Evolutionary conservation across 257 asterid genomes (phyloP).

Genomic region (Paraleonurus japonicus): DNA sequence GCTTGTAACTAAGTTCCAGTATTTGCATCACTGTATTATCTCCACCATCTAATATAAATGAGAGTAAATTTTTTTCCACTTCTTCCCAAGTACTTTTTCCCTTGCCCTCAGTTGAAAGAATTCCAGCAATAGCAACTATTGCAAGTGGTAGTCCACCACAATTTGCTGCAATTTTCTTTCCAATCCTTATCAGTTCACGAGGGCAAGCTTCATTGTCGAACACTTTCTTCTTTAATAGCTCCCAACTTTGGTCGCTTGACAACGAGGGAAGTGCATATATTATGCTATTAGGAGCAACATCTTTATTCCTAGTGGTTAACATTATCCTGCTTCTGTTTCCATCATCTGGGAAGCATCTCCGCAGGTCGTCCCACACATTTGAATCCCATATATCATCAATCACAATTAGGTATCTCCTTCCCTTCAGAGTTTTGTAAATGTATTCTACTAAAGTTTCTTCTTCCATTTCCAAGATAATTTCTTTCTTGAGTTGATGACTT

Average conservation of each 20-base stretch:
- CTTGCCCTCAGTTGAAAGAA: constrained; percentile 21
- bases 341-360: constrained; percentile 2
- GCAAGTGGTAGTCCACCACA: constrained; percentile 41
- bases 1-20: neutral
- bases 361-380: neutral
- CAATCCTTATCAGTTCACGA: constrained; percentile 3
- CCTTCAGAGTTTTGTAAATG: constrained; percentile 6
- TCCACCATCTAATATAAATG: neutral
- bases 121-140: constrained; percentile 37
- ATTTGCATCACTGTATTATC: constrained; percentile 6
- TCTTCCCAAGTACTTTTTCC: constrained; percentile 25
- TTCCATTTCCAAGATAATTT: neutral
- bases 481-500: neutral
- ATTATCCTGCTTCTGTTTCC: constrained; percentile 2
- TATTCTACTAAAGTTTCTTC: neutral
- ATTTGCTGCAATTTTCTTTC: constrained; percentile 23
- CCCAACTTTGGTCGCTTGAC: constrained; percentile 7
- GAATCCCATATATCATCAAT: constrained; percentile 7
- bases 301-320: neutral
- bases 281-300: neutral
- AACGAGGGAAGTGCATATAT: neutral
- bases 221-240: neutral
- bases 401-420: neutral
- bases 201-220: constrained; percentile 23
- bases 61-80: constrained; percentile 20